A percentile compares a stretch with the other conserved stretches of the same genome.
phyloP scores from a whole-genome alignment of 2,329 filamentous ascomycete genomes.

The Cercospora sp. region DNA sequence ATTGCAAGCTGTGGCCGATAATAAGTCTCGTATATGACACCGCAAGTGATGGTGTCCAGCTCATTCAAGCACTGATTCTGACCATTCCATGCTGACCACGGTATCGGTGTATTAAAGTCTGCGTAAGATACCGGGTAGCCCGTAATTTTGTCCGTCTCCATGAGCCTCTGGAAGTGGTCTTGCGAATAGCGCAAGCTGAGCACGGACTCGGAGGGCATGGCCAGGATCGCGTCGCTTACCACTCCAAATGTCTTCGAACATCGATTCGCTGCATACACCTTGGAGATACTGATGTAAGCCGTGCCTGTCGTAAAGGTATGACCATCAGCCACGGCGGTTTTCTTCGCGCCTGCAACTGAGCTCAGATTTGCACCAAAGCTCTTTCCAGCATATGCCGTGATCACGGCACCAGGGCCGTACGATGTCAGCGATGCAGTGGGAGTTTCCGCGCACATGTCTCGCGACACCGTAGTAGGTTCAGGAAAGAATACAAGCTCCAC shows the following conservation, averaged over 20 bases:
- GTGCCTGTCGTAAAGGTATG: slow-evolving; percentile 35
- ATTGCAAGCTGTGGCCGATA: slow-evolving; percentile 34
- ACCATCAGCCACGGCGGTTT: slow-evolving; percentile 25
- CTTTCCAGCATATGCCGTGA: slow-evolving; percentile 31
- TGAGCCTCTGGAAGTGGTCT: slow-evolving; percentile 31
- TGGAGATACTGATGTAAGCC: slow-evolving; percentile 35
- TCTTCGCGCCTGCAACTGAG: background rate
- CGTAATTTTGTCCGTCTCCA: slow-evolving; percentile 28
- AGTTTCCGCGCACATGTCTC: slow-evolving; percentile 36
- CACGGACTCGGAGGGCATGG: slow-evolving; percentile 34
- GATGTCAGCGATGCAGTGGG: slow-evolving; percentile 30
- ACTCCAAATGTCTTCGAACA: slow-evolving; percentile 29
- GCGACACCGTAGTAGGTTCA: slow-evolving; percentile 25
- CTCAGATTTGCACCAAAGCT: slow-evolving; percentile 17
- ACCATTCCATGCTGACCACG: slow-evolving; percentile 35
- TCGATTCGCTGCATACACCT: slow-evolving; percentile 32
- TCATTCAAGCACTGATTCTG: slow-evolving; percentile 25
- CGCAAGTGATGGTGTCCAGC: slow-evolving; percentile 20
- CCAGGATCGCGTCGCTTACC: slow-evolving; percentile 31
- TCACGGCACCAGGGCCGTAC: slow-evolving; percentile 29
- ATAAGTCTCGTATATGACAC: slow-evolving; percentile 31
- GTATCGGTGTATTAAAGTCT: slow-evolving; percentile 35
- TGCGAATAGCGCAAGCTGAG: slow-evolving; percentile 35
- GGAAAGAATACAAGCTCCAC: slow-evolving; percentile 36
- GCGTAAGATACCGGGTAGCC: slow-evolving; percentile 36